Base-by-base conservation (phyloP, 2,329 filamentous ascomycete genomes). In the Fusarium gaditjirri region DNA sequence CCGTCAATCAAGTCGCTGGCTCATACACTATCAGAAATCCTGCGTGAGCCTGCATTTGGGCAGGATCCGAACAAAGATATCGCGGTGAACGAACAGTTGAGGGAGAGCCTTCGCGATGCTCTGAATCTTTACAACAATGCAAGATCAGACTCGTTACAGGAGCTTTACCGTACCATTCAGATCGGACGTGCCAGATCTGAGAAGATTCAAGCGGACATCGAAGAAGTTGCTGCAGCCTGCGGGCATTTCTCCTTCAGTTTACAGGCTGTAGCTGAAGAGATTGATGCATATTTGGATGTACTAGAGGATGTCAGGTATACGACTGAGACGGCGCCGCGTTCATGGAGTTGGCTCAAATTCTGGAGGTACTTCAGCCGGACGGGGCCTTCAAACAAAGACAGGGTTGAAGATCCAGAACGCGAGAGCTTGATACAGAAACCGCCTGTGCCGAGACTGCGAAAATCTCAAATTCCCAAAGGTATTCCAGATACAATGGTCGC, bases 1-100 rank as follows among this genome's bases (percentile, higher is more conserved):
- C 96, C 96, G 3, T 96, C 95, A 0, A 97, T 98, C 91, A 97
- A 97, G 81, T 98, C 95, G 0, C 84, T 99, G n/a, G 94, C 94
- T 6, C 96, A 93, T 76, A 98, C 96, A 0, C 83, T 99, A 42
- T 94, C 94, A 16, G 92, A 97, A 78, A 94, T 97, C 14, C 88
- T 99, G 12, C 91, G 94, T 58, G 94, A 97, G 69, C 87, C 97
- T 2, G 94, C 95, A 0, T 98, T 97, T 81, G 90, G 90, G 9
- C 84, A 89, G 17, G 87, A 88, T 2, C 89, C 92, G 0, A 86
- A 91, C 33, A 90, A 91, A 68, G 85, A 89, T 39, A 92, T 98
- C 65, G 87, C 86, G 3, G 88, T 96, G 54, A 94, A 97, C 76
- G 91, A 91, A 55, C 91, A 94, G 73, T 94, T 97, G 74, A 90